Conservation (phyloP, 225 moss, liverwort and hornwort species). For the Thuidium tamariscinum region DNA sequence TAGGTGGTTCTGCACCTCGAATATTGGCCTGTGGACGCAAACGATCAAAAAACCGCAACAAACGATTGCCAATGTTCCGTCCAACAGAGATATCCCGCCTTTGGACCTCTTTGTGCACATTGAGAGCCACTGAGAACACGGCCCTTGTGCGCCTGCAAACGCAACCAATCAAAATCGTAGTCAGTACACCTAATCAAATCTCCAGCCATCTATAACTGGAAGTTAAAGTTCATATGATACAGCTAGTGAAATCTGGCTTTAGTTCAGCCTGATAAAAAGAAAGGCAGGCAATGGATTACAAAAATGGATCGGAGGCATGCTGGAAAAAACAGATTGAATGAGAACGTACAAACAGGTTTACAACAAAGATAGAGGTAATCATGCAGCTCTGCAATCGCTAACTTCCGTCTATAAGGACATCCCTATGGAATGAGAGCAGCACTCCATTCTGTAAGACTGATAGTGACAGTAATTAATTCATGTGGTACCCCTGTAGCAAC, state of each 20-base stretch:
- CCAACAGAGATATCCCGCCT: conserved; percentile 83
- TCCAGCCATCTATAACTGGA: neutral
- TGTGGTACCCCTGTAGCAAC: neutral
- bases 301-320: neutral
- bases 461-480: neutral
- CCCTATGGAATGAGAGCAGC: neutral
- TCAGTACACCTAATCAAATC: neutral
- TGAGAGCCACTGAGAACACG: conserved; percentile 67
- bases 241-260: neutral
- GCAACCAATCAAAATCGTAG: neutral
- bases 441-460: neutral
- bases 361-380: neutral
- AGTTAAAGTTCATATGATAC: neutral
- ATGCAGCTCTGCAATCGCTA: neutral
- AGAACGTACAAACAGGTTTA: neutral
- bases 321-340: neutral
- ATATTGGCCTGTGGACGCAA: conserved; percentile 97
- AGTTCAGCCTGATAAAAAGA: neutral
- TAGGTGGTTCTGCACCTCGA: conserved; percentile 32
- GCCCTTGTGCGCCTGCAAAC: conserved; percentile 59
- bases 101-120: conserved; percentile 91
- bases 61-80: conserved; percentile 67
- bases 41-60: conserved; percentile 74
- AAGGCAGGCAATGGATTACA: neutral
- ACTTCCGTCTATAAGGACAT: neutral